A percentile compares a stretch with the other conserved stretches of the same genome.
Evolutionary conservation across 345 rosid species (phyloP).

Genomic region (Camelina laxa): DNA sequence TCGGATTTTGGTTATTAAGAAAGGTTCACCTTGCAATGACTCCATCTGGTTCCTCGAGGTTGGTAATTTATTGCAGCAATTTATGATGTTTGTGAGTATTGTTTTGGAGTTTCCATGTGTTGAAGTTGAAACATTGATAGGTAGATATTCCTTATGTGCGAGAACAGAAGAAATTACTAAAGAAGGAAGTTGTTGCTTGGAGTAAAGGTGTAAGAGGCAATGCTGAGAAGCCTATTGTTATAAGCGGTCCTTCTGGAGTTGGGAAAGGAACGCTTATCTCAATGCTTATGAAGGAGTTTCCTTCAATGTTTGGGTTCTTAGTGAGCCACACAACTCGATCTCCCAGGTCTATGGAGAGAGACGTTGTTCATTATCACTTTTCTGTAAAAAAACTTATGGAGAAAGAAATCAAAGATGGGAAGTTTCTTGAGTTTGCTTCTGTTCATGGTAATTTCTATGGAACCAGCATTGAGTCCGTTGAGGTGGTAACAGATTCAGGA

Average conservation of each 20-base stretch:
- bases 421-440: conserved; percentile 87
- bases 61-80: conserved; percentile 34
- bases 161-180: conserved; percentile 53
- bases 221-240: conserved; percentile 73
- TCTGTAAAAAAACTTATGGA: conserved; percentile 74
- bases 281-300: conserved; percentile 81
- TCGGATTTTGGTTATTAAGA: conserved; percentile 70
- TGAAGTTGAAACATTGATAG: conserved; percentile 42
- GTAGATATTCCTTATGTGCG: conserved; percentile 71
- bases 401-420: conserved; percentile 72
- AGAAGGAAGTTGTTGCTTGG: conserved; percentile 83
- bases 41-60: conserved; percentile 96
- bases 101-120: background rate
- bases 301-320: conserved; percentile 81
- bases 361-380: conserved; percentile 81
- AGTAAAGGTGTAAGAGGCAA: conserved; percentile 76
- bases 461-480: conserved; percentile 89
- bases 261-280: conserved; percentile 86
- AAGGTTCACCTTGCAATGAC: conserved; percentile 61
- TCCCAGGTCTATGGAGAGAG: conserved; percentile 66
- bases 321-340: conserved; percentile 92
- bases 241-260: conserved; percentile 93
- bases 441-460: conserved; percentile 94
- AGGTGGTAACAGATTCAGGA: conserved; percentile 80
- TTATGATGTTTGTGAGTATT: background rate